Evolutionary conservation across 805 yeast species (phyloP).

Genomic region (Phaffomyces opuntiae): DNA sequence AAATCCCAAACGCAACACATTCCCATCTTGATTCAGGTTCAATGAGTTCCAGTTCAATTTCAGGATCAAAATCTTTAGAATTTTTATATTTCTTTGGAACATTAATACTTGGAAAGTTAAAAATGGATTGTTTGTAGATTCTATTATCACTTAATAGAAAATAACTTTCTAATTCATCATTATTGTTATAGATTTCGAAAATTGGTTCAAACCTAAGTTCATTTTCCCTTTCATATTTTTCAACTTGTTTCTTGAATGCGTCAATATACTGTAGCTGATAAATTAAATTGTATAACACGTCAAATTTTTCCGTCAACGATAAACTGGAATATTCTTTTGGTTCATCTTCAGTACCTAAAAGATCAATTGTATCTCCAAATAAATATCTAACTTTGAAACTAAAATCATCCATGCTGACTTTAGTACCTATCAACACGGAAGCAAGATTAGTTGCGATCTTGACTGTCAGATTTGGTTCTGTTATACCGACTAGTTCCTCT

Average conservation of each 20-base stretch:
- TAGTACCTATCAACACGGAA: conserved; percentile 16
- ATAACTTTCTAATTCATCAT: conserved; percentile 18
- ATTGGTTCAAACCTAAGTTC: conserved; percentile 28
- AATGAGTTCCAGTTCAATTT: conserved; percentile 20
- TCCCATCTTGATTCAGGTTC: conserved; percentile 35
- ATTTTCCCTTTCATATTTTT: conserved; percentile 27
- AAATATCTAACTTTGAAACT: conserved; percentile 21
- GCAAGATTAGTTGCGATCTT: conserved; percentile 30
- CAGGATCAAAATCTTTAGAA: conserved; percentile 24
- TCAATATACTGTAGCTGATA: conserved; percentile 36
- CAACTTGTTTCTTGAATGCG: conserved; percentile 41
- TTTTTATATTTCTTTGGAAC: conserved; percentile 29
- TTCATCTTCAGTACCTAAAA: conserved; percentile 20
- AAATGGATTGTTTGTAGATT: conserved; percentile 35
- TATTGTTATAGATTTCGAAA: conserved; percentile 13
- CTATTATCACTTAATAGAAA: conserved; percentile 45
- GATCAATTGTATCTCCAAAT: conserved; percentile 17
- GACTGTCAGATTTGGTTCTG: conserved; percentile 35
- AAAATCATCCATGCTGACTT: conserved; percentile 19
- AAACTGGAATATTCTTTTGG: conserved; percentile 33
- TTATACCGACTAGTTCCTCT: conserved; percentile 46
- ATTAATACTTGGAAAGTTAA: conserved; percentile 24
- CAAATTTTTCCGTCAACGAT: conserved; percentile 40
- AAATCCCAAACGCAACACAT: conserved; percentile 37
- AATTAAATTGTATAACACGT: conserved; percentile 39